Conservation (phyloP, 257 asterid species). For the Solanum bulbocastanum region DNA sequence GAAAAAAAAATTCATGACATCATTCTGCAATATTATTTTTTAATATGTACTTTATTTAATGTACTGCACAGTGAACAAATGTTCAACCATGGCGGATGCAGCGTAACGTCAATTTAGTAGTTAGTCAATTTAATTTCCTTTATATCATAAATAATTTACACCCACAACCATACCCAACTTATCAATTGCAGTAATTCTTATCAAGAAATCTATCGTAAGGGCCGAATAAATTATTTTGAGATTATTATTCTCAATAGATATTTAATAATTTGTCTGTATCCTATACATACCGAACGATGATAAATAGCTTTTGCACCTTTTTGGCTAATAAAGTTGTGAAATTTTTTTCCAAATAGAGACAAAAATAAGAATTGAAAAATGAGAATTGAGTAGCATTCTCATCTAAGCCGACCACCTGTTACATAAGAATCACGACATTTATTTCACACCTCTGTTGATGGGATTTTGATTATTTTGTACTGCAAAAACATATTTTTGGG, state of each 20-base stretch:
- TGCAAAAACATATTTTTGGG: background rate
- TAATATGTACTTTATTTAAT: background rate
- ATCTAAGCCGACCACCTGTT: background rate
- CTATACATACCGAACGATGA: rapidly evolving
- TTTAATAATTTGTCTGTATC: rapidly evolving
- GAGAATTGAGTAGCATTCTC: background rate
- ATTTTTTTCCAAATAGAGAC: background rate
- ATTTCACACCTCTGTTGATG: background rate
- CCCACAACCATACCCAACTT: background rate
- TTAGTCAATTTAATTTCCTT: background rate
- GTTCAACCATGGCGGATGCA: background rate
- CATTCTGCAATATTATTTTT: background rate
- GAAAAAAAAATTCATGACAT: too few species aligned
- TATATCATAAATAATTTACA: too few species aligned
- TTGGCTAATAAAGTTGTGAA: background rate
- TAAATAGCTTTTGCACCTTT: background rate
- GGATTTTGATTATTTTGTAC: background rate
- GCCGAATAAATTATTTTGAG: too few species aligned
- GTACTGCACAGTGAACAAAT: background rate
- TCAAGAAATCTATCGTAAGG: background rate
- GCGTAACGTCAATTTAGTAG: background rate
- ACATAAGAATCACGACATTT: background rate
- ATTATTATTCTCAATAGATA: too few species aligned
- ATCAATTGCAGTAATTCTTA: background rate
- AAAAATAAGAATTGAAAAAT: background rate